Base-by-base conservation (phyloP, 768 basidiomycete genomes). In the Suillus weaverae region DNA sequence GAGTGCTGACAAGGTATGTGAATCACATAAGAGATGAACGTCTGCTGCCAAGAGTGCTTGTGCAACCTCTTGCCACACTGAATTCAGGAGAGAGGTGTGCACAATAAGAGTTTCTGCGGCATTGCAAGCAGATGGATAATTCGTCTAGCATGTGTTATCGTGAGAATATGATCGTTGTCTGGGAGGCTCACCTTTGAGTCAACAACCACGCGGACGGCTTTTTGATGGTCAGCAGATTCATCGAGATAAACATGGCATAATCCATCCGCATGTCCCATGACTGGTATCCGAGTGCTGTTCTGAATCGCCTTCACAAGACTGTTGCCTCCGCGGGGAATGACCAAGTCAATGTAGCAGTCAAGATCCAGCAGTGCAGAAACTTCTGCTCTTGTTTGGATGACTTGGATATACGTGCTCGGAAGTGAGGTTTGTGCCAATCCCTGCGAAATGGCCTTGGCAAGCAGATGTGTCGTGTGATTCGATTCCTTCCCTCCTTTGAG, bases 181-280 rank as follows among this genome's bases (percentile, higher is more conserved):
- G 16, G 68, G 51, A 53, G 16, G 18, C 80, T 38, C 68, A 95
- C 97, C 84, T 99, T 99, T 33, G 95, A 90, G 74, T 99, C 97
- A 4, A 97, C 79, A 0, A 89, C 87, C 7, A 99, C 82, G 26
- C 94, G 83, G 46, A 89, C 79, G 0, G 96, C 94, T 75, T 95
- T 99, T 64, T 87, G 84, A 44, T 80, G 70, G 68, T 91, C 86
- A 0, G 96, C 96, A 35, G 83, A 81, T 69, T 91, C 89, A 75
- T 99, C 97, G 6, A 99, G 78, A 75, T 89, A 99, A 6, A 97
- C 87, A 22, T 88, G 86, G 75, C 97, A 99, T 10, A 99, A 79
- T 2, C 97, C 97, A 76, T 99, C 97, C 8, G 97, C 96, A 72
- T 99, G 97, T 1, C 97, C 97, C 95, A 99, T 98, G 51, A 99